Conservation (phyloP, 164 flowering plant species). For the Vitis cinerea region DNA sequence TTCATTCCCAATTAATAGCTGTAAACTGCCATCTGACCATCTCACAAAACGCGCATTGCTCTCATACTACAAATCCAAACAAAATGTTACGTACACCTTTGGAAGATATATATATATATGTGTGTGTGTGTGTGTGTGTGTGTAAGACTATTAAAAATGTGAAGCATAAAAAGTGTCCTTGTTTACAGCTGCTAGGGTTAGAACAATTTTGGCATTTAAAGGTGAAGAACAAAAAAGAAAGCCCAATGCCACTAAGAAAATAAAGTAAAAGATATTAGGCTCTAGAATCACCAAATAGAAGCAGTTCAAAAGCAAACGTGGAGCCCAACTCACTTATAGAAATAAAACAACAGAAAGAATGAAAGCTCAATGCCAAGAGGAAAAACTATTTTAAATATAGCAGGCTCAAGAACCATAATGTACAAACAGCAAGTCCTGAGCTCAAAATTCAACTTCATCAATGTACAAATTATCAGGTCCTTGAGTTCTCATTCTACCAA, state of each 20-base stretch:
- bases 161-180: neutral
- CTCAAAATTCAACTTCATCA: too few relatives aligned
- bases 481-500: too few relatives aligned
- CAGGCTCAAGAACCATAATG: too few relatives aligned
- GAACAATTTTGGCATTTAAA: neutral
- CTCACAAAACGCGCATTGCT: slow-evolving; percentile 99
- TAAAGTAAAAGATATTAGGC: neutral
- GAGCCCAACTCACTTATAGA: too few relatives aligned
- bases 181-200: neutral
- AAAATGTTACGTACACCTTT: neutral
- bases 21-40: slow-evolving; percentile 99
- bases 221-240: neutral
- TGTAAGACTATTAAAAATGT: neutral
- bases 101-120: neutral
- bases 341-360: too few relatives aligned
- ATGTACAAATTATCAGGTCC: too few relatives aligned
- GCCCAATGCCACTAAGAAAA: neutral
- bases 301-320: neutral
- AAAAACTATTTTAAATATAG: too few relatives aligned
- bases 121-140: too few relatives aligned
- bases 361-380: too few relatives aligned
- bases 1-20: slow-evolving; percentile 91
- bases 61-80: slow-evolving; percentile 54
- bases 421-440: too few relatives aligned
- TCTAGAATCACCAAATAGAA: neutral